Evolutionary conservation across 1,139 yeast species (phyloP), one percentile per base, ranked within the genome.

Genomic region (Yarrowia galli): DNA sequence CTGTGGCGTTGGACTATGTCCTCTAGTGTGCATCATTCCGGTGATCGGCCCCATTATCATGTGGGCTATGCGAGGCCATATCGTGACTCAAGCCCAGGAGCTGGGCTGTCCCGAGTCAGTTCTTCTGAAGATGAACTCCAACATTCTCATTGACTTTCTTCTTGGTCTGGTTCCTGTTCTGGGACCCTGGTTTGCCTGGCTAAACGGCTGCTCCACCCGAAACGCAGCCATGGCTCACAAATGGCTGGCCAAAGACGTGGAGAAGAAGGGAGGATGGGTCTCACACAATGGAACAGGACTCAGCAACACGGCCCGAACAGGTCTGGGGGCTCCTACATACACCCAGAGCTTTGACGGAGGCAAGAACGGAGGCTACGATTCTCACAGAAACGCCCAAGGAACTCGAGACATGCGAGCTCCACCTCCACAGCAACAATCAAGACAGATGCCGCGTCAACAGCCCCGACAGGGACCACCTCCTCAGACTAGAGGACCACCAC

Each of bases 131-230:
- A 82, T 92, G 85, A 87, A 90, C 69, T 88, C 88, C 6, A 89
- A 92, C 74, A 89, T 92, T 58, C 75, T 85, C 16, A 77, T 91
- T 71, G 97, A 92, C 76, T 81, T 92, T 65, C 73, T 90, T 45
- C 85, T 92, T 53, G 84, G 95, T 2, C 79, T 93, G 51, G 88
- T 95, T 0, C 98, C 98, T 0, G 74, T 92, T 4, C 78, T 92
- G 46, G 98, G 98, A 0, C 81, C 87, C 2, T 78, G 92, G 61
- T 84, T 92, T 69, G 81, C 91, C 16, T 93, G 97, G 92, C 71
- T 93, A 76, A 86, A 91, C 76, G 90, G 88, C 1, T 90, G 97
- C 74, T 90, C 96, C n/a, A 90, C 97, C 0, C 80, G 97, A 73
- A 93, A 92, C 77, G 96, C 97, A 0, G 92, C 92, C 0, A 74